Evolutionary conservation across 2,329 filamentous ascomycete genomes (phyloP).

Genomic region (Reticulascus tulasneorum): DNA sequence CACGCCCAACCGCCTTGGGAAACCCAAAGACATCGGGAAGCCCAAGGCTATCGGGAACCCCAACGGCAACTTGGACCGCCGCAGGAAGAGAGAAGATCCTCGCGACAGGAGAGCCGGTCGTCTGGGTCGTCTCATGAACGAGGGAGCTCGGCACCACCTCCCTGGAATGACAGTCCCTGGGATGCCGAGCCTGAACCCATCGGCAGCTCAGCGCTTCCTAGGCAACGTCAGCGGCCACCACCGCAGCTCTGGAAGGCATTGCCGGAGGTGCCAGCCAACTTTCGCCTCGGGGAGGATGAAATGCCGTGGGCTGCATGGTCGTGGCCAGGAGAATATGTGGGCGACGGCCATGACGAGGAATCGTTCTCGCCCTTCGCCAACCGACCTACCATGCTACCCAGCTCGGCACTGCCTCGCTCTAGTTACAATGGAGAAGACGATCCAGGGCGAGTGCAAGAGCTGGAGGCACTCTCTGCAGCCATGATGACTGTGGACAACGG

Average conservation of each 20-base stretch:
- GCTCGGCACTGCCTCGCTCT: too few species aligned
- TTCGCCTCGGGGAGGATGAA: conserved; percentile 42
- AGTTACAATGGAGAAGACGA: conserved; percentile 6
- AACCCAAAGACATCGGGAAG: too few species aligned
- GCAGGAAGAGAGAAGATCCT: conserved; percentile 10
- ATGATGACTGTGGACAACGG: conserved; percentile 56
- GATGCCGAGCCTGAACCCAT: conserved; percentile 30
- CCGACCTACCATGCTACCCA: conserved; percentile 1
- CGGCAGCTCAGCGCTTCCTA: conserved; percentile 21
- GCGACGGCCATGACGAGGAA: conserved; percentile 19
- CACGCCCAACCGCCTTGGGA: too few species aligned
- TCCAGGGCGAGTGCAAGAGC: conserved; percentile 23
- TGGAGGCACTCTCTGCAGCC: conserved; percentile 46
- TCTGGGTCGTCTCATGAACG: conserved; percentile 33
- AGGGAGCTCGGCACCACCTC: conserved; percentile 46
- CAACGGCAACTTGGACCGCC: conserved; percentile 7
- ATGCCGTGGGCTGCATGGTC: conserved; percentile 42
- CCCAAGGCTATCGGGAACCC: too few species aligned
- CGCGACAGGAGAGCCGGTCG: conserved; percentile 14
- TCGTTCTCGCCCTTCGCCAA: background rate
- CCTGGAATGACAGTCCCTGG: conserved; percentile 44
- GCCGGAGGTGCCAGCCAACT: conserved; percentile 33
- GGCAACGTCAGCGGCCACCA: conserved; percentile 10
- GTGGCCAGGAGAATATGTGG: conserved; percentile 23
- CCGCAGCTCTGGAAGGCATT: conserved; percentile 35